Base-by-base conservation (phyloP, 129 eudicot genomes). In the Erigeron canadensis region DNA sequence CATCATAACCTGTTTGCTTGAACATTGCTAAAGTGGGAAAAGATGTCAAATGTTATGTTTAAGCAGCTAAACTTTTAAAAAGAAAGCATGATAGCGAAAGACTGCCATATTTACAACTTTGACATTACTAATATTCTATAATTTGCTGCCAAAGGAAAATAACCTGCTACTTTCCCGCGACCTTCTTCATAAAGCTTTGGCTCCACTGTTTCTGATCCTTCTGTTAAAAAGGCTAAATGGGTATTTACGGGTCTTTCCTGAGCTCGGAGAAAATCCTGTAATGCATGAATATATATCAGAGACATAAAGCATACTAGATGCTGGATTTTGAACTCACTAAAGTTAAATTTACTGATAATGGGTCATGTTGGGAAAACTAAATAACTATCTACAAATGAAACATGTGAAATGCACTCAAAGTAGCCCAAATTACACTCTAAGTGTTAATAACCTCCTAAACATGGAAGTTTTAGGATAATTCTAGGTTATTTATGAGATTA, bases 141-240 rank as follows among this genome's bases (percentile, higher is more conserved):
- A n/a, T n/a, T n/a, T n/a, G n/a, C n/a, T n/a, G n/a, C n/a, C n/a
- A n/a, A n/a, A n/a, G n/a, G n/a, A n/a, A n/a, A n/a, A n/a, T n/a
- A 23, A 88, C 95, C 91, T 81, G 91, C 95, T 39, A 88, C 95
- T 83, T 88, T 88, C 68, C 82, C 91, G 73, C 95, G 87, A 22
- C 95, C 95, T 18, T 81, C 88, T 76, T 85, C 88, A 21, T 84
- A 84, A 10, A 84, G 91, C 67, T 72, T 85, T 62, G 61, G 79
- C 56, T 70, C 84, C 74, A 77, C 82, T 73, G 60, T 88, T 86
- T 88, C 95, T 48, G 84, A 73, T 55, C 95, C 95, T 81, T 88
- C 91, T 69, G 87, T 83, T 71, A 82, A 67, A 51, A 81, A 71
- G 37, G 89, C 81, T 66, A 84, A 56, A 78, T 75, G 81, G 57